phyloP scores from a whole-genome alignment of 2,329 filamentous ascomycete genomes.

The Pseudofabraea citricarpa region DNA sequence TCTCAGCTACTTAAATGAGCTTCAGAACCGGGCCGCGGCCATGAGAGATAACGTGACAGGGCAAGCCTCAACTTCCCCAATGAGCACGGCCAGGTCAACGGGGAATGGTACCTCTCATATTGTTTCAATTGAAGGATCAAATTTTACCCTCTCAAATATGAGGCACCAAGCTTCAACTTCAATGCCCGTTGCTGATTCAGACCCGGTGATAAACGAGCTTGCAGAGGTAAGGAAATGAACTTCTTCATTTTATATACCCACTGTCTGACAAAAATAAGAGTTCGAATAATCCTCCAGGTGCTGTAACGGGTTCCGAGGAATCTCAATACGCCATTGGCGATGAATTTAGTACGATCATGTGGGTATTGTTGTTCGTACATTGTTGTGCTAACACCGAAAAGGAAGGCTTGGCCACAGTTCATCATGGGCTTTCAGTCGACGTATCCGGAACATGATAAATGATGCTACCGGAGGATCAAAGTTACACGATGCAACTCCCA shows the following conservation, averaged over 20 bases:
- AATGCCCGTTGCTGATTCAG: no score
- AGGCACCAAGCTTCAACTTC: no score
- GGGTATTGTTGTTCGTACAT: neutral
- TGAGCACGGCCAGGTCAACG: no score
- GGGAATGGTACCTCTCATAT: no score
- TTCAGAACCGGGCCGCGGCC: neutral
- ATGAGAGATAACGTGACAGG: neutral
- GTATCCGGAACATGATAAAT: slow-evolving; percentile 1
- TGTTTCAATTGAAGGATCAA: no score
- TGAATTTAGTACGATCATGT: neutral
- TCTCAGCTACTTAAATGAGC: neutral
- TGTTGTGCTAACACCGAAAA: neutral
- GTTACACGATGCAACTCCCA: neutral
- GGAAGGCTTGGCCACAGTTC: slow-evolving; percentile 1
- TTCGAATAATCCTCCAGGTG: neutral
- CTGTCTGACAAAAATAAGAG: neutral
- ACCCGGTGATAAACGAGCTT: no score
- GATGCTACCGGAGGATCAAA: neutral
- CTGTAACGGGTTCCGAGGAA: no score
- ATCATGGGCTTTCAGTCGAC: slow-evolving; percentile 1
- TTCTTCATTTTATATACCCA: no score
- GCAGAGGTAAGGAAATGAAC: no score
- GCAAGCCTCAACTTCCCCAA: neutral
- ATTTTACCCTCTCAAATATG: no score
- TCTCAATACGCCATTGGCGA: neutral